Evolutionary conservation across 2,329 filamentous ascomycete genomes (phyloP).

Genomic region (Aspergillus sclerotialis): DNA sequence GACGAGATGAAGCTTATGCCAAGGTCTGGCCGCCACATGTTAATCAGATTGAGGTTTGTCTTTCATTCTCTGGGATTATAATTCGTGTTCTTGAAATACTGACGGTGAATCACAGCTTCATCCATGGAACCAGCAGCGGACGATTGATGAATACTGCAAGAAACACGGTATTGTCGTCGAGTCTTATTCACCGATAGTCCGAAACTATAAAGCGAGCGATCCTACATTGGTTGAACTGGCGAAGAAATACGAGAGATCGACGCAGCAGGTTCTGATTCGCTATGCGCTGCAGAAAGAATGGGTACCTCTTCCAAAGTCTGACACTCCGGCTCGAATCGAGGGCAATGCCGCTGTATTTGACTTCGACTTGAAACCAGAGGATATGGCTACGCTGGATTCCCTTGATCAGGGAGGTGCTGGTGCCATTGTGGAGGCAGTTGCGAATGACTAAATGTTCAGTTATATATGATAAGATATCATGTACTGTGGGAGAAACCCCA

Average conservation of each 20-base stretch:
- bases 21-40: slow-evolving; percentile 62
- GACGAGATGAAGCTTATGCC: slow-evolving; percentile 63
- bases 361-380: slow-evolving; percentile 51
- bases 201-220: slow-evolving; percentile 66
- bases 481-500: slow-evolving; percentile 6
- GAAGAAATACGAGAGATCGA: slow-evolving; percentile 64
- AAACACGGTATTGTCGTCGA: slow-evolving; percentile 46
- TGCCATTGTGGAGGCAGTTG: slow-evolving; percentile 42
- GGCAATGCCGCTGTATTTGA: slow-evolving; percentile 59
- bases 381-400: slow-evolving; percentile 50
- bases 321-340: slow-evolving; percentile 58
- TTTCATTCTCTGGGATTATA: slow-evolving; percentile 1
- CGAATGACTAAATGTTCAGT: slow-evolving; percentile 30
- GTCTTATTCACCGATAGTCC: slow-evolving; percentile 50
- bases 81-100: slow-evolving; percentile 6
- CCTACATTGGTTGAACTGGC: slow-evolving; percentile 57
- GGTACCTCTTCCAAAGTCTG: slow-evolving; percentile 68
- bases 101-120: slow-evolving; percentile 48
- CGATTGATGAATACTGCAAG: slow-evolving; percentile 50
- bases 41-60: slow-evolving; percentile 64
- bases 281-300: slow-evolving; percentile 77
- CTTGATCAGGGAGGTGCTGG: slow-evolving; percentile 45
- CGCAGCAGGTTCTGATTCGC: slow-evolving; percentile 70
- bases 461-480: slow-evolving; percentile 5
- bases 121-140: slow-evolving; percentile 62